Evolutionary conservation across 129 eudicot species (phyloP), one percentile per base, ranked within the genome.

Genomic region (Pittosporum tobira): DNA sequence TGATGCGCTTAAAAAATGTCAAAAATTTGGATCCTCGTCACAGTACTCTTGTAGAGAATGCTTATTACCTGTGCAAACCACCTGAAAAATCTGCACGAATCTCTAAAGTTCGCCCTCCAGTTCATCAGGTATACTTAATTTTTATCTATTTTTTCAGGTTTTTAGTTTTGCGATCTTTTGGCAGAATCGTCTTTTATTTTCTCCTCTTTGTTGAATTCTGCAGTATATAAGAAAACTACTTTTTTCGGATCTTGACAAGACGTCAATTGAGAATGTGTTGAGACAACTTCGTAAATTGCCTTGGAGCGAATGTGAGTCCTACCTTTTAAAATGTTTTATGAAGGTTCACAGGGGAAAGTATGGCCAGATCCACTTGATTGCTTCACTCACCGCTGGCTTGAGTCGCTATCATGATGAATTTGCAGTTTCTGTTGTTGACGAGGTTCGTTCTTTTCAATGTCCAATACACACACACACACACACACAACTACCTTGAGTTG

Each of bases 1-100:
- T 90, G 47, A 90, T 90, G 98, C 94, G 98, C 14, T 64, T 90
- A 37, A 90, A 90, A 76, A 90, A 90, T 55, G 98, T 90, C 3
- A 90, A 90, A 55, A 90, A 90, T 74, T 70, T 90, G 77, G 98
- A 90, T 81, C 95, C 98, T 62, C 87, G 95, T 34, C 98, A 90
- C 46, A 90, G 95, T 62, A 90, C 98, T 1, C 89, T 90, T 40
- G 98, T 90, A 13, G 98, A 90, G 72, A 90, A 90, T 80, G 98
- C 98, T 64, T 90, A 90, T 70, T 90, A 90, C 69, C 65, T 90
- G 59, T 90, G 98, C 66, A 90, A 90, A 68, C 98, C 98, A 57
- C 98, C 98, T 19, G 98, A 90, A 72, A 80, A 88, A 71, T 87
- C 98, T 57, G 98, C 98, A 36, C 76, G 98, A 25, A 81, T 90